phyloP scores from a whole-genome alignment of 345 rosid genomes.

The Lenwebbia sp. region DNA sequence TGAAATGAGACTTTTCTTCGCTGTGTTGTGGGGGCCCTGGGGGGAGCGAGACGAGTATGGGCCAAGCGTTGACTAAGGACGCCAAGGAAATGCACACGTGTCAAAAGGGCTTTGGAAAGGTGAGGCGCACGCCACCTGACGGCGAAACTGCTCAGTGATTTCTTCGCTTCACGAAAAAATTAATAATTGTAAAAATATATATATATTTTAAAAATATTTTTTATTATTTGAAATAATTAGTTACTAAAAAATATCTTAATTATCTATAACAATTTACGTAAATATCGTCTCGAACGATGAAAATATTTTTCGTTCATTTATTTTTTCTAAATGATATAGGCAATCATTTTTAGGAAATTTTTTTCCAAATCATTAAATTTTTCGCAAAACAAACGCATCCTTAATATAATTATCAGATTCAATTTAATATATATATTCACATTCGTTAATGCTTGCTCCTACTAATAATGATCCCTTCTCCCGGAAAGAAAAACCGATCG shows the following conservation, averaged over 20 bases:
- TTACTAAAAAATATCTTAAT: too few species aligned
- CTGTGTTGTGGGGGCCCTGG: background rate
- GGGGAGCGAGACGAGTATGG: background rate
- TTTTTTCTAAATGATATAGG: too few species aligned
- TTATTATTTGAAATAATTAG: too few species aligned
- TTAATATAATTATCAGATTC: background rate
- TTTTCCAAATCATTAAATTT: too few species aligned
- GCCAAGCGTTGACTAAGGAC: background rate
- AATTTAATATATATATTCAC: background rate
- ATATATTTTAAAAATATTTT: too few species aligned
- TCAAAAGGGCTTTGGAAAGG: background rate
- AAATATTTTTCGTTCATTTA: too few species aligned
- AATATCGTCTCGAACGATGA: too few species aligned
- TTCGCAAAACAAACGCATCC: background rate
- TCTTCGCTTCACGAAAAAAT: too few species aligned
- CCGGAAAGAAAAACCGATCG: fast-evolving
- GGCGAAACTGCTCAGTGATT: too few species aligned
- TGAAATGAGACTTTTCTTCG: background rate
- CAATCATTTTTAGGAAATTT: too few species aligned
- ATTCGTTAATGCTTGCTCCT: background rate
- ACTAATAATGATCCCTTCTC: background rate
- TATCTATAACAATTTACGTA: too few species aligned
- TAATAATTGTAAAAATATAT: too few species aligned
- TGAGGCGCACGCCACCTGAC: background rate
- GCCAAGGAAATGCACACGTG: background rate